phyloP scores from a whole-genome alignment of 768 basidiomycete genomes.

The Boletellus sp. region DNA sequence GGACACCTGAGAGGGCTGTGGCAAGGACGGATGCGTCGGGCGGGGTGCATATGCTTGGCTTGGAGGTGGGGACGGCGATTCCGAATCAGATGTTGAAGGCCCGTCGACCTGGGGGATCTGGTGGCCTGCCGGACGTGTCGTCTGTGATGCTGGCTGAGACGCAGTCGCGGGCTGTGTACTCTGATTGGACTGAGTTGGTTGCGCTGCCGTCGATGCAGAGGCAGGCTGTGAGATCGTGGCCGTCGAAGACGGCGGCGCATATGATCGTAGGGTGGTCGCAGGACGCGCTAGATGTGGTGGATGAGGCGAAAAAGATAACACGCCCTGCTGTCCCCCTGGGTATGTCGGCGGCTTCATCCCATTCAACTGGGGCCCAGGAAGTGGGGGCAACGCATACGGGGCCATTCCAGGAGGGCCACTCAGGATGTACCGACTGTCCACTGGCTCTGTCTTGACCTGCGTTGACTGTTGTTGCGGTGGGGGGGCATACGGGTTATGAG shows the following conservation, averaged over 20 bases:
- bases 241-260: constrained; percentile 15
- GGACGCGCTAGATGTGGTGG: constrained; percentile 28
- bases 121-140: constrained; percentile 19
- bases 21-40: constrained; percentile 69
- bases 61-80: constrained; percentile 67
- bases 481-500: constrained; percentile 50
- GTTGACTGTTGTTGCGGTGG: constrained; percentile 35
- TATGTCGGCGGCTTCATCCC: constrained; percentile 48
- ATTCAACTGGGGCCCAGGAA: constrained; percentile 64
- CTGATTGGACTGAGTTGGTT: constrained; percentile 17
- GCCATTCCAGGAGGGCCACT: constrained; percentile 38
- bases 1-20: constrained; percentile 50
- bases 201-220: constrained; percentile 8
- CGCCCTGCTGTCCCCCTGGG: constrained; percentile 56
- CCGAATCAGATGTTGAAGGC: constrained; percentile 64
- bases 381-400: constrained; percentile 53
- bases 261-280: constrained; percentile 18
- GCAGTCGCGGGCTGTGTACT: constrained; percentile 6
- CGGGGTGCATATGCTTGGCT: constrained; percentile 61
- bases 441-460: constrained; percentile 69
- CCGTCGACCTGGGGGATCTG: constrained; percentile 80
- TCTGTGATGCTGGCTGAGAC: constrained; percentile 16
- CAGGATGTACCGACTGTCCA: constrained; percentile 67
- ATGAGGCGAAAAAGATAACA: constrained; percentile 50
- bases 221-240: constrained; percentile 25